phyloP scores from a whole-genome alignment of 1,284 basidiomycete genomes.

The Trametes pubescens region DNA sequence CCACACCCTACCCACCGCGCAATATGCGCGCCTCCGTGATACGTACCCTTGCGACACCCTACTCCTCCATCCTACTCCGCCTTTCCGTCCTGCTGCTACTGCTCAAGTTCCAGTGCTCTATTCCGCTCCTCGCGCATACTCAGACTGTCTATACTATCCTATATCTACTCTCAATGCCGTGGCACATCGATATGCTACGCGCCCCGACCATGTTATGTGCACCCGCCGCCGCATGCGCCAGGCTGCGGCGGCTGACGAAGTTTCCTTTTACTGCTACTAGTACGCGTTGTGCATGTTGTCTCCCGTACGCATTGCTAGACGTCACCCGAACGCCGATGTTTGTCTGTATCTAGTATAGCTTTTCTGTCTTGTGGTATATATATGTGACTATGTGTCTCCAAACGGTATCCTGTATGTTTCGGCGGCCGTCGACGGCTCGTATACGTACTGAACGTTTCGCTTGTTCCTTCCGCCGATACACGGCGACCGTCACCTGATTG shows the following conservation, averaged over 20 bases:
- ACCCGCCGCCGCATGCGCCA: constrained; percentile 11
- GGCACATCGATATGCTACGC: background rate
- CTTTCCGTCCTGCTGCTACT: constrained; percentile 6
- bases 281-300: background rate
- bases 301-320: background rate
- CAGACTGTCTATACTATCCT: constrained; percentile 4
- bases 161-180: constrained; percentile 6
- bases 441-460: too few species aligned
- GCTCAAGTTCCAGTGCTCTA: constrained; percentile 8
- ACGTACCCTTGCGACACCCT: constrained; percentile 23
- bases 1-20: constrained; percentile 3
- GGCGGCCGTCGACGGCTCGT: too few species aligned
- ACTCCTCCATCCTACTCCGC: background rate
- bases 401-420: too few species aligned
- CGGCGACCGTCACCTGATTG: too few species aligned
- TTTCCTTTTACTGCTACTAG: background rate
- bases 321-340: too few species aligned
- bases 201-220: background rate
- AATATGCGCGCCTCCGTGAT: background rate
- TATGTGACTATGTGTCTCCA: background rate
- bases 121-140: background rate
- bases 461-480: too few species aligned
- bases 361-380: too few species aligned
- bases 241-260: constrained; percentile 6
- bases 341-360: background rate